Base-by-base conservation (phyloP, 805 yeast species). In the Starmera caribaea region DNA sequence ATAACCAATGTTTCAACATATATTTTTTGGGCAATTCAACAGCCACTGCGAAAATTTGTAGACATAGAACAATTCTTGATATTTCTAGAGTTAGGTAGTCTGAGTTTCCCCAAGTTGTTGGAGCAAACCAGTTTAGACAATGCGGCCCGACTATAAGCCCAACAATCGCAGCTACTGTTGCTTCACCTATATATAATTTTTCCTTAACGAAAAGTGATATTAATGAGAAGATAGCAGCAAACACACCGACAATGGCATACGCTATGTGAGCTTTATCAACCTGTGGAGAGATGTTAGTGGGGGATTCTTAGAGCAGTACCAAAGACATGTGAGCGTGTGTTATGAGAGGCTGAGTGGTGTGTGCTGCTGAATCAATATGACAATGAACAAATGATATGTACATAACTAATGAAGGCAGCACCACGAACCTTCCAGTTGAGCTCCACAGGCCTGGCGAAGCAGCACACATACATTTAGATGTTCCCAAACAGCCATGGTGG, bases 31-130 rank as follows among this genome's bases (percentile, higher is more conserved):
- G 97, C 59, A 88, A 66, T 59, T 88, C 97, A 29, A 88, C 97
- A 2, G 96, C 95, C 16, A 86, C 95, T 9, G 96, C 96, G 52
- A 88, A 90, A 49, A 88, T 85, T 64, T 88, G 96, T 39, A 88
- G 74, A 55, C 90, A 80, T 50, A 88, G 65, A 3, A 87, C 90
- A 13, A 88, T 74, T 39, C 96, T 71, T 41, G 90, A 79, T 13
- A 89, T 68, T 53, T 88, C 97, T 46, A 87, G 65, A 0, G 96
- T 88, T 46, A 89, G 76, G 39, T 70, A 69, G 57, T 89, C 96
- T 1, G 84, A 61, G 53, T 87, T 81, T 1, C 95, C 95, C 97
- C 97, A 88, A 5, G 72, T 63, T 8, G 74, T 59, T 3, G 97
- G 97, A 41, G 79, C 60, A 53, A 88, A 84, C 95, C 96, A 85